A percentile compares a stretch with the other conserved stretches of the same genome.
Conservation (phyloP, 2,329 filamentous ascomycete species). For the Elsinoe perseae region DNA sequence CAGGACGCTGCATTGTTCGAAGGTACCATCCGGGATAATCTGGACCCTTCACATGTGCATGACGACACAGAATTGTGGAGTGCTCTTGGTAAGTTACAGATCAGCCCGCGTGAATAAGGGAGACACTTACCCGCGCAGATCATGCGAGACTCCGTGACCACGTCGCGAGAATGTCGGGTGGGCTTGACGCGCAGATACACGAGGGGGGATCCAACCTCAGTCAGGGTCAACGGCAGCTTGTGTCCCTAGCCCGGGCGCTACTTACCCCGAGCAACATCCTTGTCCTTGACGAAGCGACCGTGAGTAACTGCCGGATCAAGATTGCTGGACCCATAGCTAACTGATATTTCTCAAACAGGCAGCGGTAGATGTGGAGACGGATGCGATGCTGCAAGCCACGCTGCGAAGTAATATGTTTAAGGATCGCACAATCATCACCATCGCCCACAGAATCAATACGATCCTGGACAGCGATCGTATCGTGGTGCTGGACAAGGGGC, state of each 20-base stretch:
- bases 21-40: slow-evolving; percentile 85
- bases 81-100: slow-evolving; percentile 63
- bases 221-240: slow-evolving; percentile 86
- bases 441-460: slow-evolving; percentile 96
- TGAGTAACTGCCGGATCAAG: slow-evolving; percentile 49
- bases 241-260: slow-evolving; percentile 87
- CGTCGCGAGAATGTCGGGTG: slow-evolving; percentile 75
- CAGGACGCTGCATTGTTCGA: slow-evolving; percentile 96
- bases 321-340: not conserved
- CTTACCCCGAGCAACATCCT: slow-evolving; percentile 95
- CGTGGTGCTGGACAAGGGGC: slow-evolving; percentile 83
- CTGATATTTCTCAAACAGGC: slow-evolving; percentile 37
- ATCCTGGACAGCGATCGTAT: slow-evolving; percentile 85
- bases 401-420: slow-evolving; percentile 63
- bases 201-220: slow-evolving; percentile 97
- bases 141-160: slow-evolving; percentile 92
- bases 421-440: slow-evolving; percentile 94
- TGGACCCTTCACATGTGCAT: slow-evolving; percentile 89
- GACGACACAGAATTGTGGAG: slow-evolving; percentile 98
- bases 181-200: slow-evolving; percentile 80
- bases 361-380: slow-evolving; percentile 62
- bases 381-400: slow-evolving; percentile 57
- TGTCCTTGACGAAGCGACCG: slow-evolving; percentile 93
- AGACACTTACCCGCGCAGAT: slow-evolving; percentile 47
- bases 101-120: not conserved